Evolutionary conservation across 441 rosid genomes (phyloP).

Genomic region (Euphorbia schlechtendalii): DNA sequence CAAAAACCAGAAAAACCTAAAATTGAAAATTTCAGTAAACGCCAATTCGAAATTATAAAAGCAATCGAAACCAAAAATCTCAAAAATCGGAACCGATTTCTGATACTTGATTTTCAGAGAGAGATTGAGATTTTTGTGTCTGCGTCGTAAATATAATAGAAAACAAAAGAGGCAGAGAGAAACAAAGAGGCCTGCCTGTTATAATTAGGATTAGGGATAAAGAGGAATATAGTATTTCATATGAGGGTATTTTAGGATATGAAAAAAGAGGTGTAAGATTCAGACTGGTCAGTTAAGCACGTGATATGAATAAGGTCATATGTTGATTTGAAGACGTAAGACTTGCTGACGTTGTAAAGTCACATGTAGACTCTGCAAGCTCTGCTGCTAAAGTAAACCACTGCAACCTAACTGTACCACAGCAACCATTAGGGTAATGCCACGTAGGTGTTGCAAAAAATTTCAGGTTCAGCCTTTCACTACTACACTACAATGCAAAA

Average conservation of each 20-base stretch:
- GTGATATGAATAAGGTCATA: not conserved
- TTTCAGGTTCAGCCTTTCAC: too few relatives aligned
- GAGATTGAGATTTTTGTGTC: constrained; percentile 13
- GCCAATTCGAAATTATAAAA: constrained; percentile 7
- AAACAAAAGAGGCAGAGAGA: not conserved
- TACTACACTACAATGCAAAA: too few relatives aligned
- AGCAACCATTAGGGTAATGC: too few relatives aligned
- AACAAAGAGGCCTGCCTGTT: not conserved
- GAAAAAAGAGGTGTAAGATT: not conserved
- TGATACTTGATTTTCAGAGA: constrained; percentile 1
- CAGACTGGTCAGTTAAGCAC: not conserved
- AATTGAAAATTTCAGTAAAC: too few relatives aligned
- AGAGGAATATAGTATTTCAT: not conserved
- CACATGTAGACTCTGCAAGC: too few relatives aligned
- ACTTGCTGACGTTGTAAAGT: not conserved
- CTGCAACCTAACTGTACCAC: constrained; percentile 4
- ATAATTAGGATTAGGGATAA: not conserved
- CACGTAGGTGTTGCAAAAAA: too few relatives aligned
- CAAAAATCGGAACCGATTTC: not conserved
- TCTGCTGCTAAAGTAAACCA: not conserved
- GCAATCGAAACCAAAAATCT: constrained; percentile 9
- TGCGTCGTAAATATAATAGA: not conserved
- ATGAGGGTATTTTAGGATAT: constrained; percentile 3
- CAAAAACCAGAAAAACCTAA: constrained; percentile 6
- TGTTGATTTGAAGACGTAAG: constrained; percentile 1